Evolutionary conservation across 371 early-diverging fungal genomes (phyloP).

Genomic region (Mucor saturninus): DNA sequence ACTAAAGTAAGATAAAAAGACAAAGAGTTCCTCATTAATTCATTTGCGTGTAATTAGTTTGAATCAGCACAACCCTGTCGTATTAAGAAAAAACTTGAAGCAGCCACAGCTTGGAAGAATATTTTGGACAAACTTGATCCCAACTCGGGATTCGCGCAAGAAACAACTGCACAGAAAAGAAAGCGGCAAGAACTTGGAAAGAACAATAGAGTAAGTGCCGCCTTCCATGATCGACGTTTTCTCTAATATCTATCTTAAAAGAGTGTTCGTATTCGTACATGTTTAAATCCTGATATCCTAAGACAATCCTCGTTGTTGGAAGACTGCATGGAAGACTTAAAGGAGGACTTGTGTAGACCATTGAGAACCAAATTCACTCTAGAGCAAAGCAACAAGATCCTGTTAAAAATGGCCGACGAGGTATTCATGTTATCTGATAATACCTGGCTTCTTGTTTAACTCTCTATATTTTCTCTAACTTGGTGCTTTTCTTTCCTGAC

Average conservation of each 20-base stretch:
- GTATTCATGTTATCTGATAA: neutral
- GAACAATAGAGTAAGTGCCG: neutral
- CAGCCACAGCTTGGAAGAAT: slow-evolving; percentile 1
- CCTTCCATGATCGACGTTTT: neutral
- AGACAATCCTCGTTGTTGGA: neutral
- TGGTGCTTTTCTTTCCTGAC: too few relatives aligned
- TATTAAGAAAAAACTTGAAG: slow-evolving; percentile 1
- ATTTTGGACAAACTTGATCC: slow-evolving; percentile 13
- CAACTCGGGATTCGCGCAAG: neutral
- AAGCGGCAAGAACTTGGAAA: neutral
- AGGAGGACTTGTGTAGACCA: slow-evolving; percentile 12
- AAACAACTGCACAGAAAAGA: neutral
- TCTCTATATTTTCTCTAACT: neutral
- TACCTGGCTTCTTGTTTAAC: neutral
- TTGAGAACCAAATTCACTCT: slow-evolving; percentile 5
- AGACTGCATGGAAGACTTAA: slow-evolving; percentile 6
- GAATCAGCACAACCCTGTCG: neutral
- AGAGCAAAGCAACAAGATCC: neutral
- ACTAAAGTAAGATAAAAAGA: neutral
- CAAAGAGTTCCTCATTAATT: too few relatives aligned
- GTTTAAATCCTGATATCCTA: slow-evolving; percentile 4
- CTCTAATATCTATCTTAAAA: neutral
- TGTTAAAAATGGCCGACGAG: slow-evolving; percentile 2
- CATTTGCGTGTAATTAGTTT: neutral
- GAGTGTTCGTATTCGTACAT: slow-evolving; percentile 18